phyloP scores from a whole-genome alignment of 2,329 filamentous ascomycete species.

The Curvularia lunata region DNA sequence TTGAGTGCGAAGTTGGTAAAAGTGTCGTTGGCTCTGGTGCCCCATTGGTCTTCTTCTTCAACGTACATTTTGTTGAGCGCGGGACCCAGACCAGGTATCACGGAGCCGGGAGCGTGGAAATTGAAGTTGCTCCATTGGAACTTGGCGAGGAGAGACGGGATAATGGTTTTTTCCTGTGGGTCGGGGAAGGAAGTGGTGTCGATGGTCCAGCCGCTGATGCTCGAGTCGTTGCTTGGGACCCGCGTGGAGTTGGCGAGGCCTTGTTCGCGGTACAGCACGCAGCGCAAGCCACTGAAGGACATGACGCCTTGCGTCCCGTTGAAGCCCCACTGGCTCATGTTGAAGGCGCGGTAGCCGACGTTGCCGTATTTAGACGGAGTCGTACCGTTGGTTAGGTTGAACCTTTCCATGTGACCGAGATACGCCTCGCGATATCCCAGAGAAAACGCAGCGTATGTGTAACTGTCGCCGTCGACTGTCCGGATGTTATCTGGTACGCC shows the following conservation, averaged over 20 bases:
- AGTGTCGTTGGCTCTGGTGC: background rate
- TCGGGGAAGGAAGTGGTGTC: background rate
- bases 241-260: background rate
- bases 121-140: constrained; percentile 10
- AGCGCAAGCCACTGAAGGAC: background rate
- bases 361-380: background rate
- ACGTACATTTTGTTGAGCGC: background rate
- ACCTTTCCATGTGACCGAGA: constrained; percentile 1
- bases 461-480: background rate
- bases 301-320: background rate
- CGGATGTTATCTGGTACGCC: constrained; percentile 3
- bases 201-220: background rate
- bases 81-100: constrained; percentile 6
- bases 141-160: background rate
- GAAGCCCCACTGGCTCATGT: background rate
- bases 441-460: constrained; percentile 5
- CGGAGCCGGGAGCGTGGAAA: constrained; percentile 6
- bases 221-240: background rate
- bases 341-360: background rate
- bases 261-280: background rate
- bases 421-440: constrained; percentile 5
- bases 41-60: background rate
- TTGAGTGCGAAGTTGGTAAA: constrained; percentile 13
- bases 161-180: background rate
- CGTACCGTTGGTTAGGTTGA: background rate